These are phyloP conservation scores for Phytopythium boreale DNA, from an alignment of 352 stramenopile species.

Conservation along the genomic window DNA sequence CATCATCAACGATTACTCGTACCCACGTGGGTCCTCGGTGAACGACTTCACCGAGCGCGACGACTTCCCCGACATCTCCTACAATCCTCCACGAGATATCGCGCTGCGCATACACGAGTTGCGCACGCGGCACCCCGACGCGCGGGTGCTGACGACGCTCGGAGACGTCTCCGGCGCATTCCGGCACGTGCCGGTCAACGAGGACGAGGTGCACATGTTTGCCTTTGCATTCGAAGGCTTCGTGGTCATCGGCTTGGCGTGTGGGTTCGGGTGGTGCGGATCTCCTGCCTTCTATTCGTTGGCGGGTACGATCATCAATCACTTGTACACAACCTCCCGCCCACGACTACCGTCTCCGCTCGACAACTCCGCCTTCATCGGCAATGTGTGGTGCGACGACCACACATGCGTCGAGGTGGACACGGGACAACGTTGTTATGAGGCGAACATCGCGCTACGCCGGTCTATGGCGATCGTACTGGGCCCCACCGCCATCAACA, in stretches of 20 bases:
- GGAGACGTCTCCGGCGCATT: slow-evolving; percentile 27
- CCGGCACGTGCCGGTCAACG: slow-evolving; percentile 21
- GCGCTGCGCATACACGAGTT: slow-evolving; percentile 14
- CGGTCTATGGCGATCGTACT: slow-evolving; percentile 15
- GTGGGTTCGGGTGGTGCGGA: slow-evolving; percentile 10
- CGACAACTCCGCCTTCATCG: slow-evolving; percentile 2
- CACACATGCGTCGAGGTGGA: slow-evolving; percentile 23
- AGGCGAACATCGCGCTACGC: slow-evolving; percentile 14
- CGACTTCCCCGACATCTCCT: slow-evolving; percentile 8
- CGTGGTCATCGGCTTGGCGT: slow-evolving; percentile 20
- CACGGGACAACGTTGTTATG: slow-evolving; percentile 1
- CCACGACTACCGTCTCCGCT: neutral
- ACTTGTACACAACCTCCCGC: neutral
- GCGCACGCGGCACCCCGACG: slow-evolving; percentile 4
- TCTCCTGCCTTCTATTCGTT: slow-evolving; percentile 23
- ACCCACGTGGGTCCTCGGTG: slow-evolving; percentile 5
- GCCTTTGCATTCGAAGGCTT: slow-evolving; percentile 11
- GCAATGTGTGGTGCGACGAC: slow-evolving; percentile 24
- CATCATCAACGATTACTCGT: slow-evolving; percentile 15
- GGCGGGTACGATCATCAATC: slow-evolving; percentile 15
- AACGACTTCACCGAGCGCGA: slow-evolving; percentile 14
- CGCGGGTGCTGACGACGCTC: slow-evolving; percentile 15
- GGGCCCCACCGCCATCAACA: slow-evolving; percentile 10
- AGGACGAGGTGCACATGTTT: slow-evolving; percentile 23
- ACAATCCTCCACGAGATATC: slow-evolving; percentile 19